Percentiles rank a stretch among this genome's conserved stretches.
phyloP scores from a whole-genome alignment of 2,329 filamentous ascomycete genomes.

The Alternaria infectoria region DNA sequence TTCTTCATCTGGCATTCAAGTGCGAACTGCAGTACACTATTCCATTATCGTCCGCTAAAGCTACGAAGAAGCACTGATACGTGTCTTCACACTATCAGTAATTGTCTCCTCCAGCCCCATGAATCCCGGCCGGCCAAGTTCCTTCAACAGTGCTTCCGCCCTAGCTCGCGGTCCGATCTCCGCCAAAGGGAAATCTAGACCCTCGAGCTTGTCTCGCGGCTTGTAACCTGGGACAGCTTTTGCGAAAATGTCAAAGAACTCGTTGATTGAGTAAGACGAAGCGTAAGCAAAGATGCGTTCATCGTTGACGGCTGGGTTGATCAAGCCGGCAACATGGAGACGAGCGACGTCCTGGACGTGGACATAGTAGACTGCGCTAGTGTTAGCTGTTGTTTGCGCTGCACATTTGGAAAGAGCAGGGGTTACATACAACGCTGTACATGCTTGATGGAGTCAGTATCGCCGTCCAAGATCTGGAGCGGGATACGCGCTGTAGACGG shows the following conservation, averaged over 20 bases:
- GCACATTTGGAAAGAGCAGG: neutral
- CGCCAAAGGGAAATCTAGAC: conserved; percentile 12
- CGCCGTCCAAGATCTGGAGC: conserved; percentile 16
- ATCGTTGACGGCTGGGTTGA: conserved; percentile 15
- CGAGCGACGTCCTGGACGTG: conserved; percentile 28
- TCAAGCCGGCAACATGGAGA: conserved; percentile 24
- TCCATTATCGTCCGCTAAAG: neutral
- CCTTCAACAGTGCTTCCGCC: conserved; percentile 11
- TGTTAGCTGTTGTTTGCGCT: conserved; percentile 1
- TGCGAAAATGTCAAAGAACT: conserved; percentile 16
- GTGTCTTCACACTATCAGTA: conserved; percentile 5
- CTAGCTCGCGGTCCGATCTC: conserved; percentile 7
- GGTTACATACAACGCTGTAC: conserved; percentile 15
- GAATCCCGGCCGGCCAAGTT: conserved; percentile 7
- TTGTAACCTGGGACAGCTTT: conserved; percentile 4
- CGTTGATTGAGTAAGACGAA: conserved; percentile 12
- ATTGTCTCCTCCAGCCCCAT: conserved; percentile 12
- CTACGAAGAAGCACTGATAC: conserved; percentile 5
- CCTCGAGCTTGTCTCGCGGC: conserved; percentile 5
- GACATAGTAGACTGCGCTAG: conserved; percentile 16
- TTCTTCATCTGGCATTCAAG: neutral
- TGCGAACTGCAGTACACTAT: neutral
- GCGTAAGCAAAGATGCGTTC: conserved; percentile 24
- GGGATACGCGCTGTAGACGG: conserved; percentile 16
- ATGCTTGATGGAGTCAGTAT: conserved; percentile 15